Percentiles rank a stretch among this genome's conserved stretches.
These are phyloP conservation scores for Zelonia costaricensis DNA, from an alignment of 208 protist genomes.

Conservation along the genomic window DNA sequence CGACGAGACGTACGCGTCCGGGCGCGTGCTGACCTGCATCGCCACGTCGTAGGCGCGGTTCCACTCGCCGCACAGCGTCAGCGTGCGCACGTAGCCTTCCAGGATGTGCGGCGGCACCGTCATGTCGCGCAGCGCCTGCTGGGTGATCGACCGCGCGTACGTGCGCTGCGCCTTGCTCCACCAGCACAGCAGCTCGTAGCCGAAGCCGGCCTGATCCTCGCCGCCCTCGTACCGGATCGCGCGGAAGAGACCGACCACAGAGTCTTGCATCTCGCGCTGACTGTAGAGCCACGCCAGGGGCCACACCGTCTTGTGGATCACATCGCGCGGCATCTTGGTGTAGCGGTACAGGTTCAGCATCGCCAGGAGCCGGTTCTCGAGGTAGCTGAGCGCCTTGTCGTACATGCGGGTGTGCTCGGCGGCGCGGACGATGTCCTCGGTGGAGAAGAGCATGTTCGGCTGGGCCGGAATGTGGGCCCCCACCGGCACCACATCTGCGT, in stretches of 20 bases:
- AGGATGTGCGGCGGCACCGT: constrained; percentile 38
- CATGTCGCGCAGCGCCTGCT: constrained; percentile 34
- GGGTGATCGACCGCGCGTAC: constrained; percentile 63
- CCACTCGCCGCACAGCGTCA: constrained; percentile 90
- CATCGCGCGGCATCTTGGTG: constrained; percentile 63
- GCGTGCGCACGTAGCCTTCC: constrained; percentile 85
- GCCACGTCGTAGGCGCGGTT: constrained; percentile 61
- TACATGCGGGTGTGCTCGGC: constrained; percentile 87
- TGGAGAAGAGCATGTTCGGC: constrained; percentile 79
- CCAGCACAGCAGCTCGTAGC: constrained; percentile 85
- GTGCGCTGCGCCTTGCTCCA: constrained; percentile 85
- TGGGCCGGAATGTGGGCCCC: constrained; percentile 42
- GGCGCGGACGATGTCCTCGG: constrained; percentile 81
- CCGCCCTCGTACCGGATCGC: constrained; percentile 76
- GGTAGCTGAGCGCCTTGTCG: constrained; percentile 90
- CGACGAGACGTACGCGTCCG: constrained; percentile 39
- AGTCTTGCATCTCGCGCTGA: constrained; percentile 91
- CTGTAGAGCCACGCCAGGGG: constrained; percentile 90
- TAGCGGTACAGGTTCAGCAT: constrained; percentile 77
- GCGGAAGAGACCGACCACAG: constrained; percentile 86
- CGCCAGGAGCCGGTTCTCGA: constrained; percentile 72
- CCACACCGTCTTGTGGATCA: constrained; percentile 78
- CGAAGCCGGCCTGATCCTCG: constrained; percentile 80
- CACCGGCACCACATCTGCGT: constrained; percentile 13
- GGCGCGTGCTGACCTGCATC: constrained; percentile 40